Evolutionary conservation across 345 rosid species (phyloP).

Genomic region (Murraya koenigii): DNA sequence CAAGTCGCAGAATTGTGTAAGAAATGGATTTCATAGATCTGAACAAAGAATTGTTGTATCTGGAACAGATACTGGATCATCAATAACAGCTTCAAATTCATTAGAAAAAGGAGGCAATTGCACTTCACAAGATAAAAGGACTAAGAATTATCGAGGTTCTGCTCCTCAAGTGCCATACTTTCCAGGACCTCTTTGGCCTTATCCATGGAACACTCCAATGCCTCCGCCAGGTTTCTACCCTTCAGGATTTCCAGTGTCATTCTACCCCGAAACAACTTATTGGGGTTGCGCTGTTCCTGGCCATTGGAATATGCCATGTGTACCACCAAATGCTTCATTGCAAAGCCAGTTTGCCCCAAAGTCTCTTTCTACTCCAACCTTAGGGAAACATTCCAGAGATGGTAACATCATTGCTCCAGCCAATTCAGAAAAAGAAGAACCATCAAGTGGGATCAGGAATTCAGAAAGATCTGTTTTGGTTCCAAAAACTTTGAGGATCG

Average conservation of each 20-base stretch:
- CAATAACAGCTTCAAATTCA: slow-evolving; percentile 28
- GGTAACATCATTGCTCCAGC: slow-evolving; percentile 24
- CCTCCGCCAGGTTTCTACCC: slow-evolving; percentile 34
- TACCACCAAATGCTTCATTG: slow-evolving; percentile 27
- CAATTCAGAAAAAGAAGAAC: slow-evolving; percentile 17
- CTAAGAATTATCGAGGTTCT: slow-evolving; percentile 16
- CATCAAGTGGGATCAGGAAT: slow-evolving; percentile 10
- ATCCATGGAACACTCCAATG: slow-evolving; percentile 42
- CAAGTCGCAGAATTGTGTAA: slow-evolving; percentile 16
- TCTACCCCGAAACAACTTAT: slow-evolving; percentile 48
- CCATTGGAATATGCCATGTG: slow-evolving; percentile 18
- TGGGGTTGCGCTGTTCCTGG: slow-evolving; percentile 41
- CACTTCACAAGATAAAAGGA: slow-evolving; percentile 10
- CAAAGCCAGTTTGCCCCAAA: slow-evolving; percentile 15
- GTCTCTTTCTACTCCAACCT: slow-evolving; percentile 28
- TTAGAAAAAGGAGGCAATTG: slow-evolving; percentile 17
- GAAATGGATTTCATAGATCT: slow-evolving; percentile 25
- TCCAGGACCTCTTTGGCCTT: slow-evolving; percentile 46
- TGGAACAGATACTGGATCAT: slow-evolving; percentile 25
- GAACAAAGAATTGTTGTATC: slow-evolving; percentile 17
- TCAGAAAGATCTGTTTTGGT: slow-evolving; percentile 28
- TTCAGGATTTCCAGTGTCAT: slow-evolving; percentile 36
- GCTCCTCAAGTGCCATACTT: slow-evolving; percentile 31
- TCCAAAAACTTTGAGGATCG: slow-evolving; percentile 40
- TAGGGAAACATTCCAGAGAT: slow-evolving; percentile 71